Conservation (phyloP, 805 yeast genomes). For the Barnettozyma populi region DNA sequence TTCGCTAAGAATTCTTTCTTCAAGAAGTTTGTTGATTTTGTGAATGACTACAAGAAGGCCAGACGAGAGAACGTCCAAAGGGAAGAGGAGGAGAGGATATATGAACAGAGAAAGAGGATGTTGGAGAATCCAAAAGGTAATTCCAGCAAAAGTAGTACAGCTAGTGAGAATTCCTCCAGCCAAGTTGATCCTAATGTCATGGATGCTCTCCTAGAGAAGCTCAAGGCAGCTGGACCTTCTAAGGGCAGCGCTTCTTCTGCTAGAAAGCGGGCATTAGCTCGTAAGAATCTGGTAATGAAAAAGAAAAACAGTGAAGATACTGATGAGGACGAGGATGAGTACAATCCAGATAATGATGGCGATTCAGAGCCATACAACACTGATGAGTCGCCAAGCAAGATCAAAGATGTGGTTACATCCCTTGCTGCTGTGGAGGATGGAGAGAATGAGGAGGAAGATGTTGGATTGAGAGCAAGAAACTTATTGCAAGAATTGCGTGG, state of each 20-base stretch:
- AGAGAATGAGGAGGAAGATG: conserved; percentile 32
- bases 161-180: neutral
- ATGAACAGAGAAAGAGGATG: conserved; percentile 67
- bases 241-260: conserved; percentile 77
- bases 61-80: conserved; percentile 68
- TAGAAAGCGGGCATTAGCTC: conserved; percentile 70
- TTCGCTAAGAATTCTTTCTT: conserved; percentile 67
- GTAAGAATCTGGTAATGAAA: conserved; percentile 50
- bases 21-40: conserved; percentile 72
- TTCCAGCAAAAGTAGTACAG: conserved; percentile 13
- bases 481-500: conserved; percentile 55
- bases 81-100: conserved; percentile 76
- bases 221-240: conserved; percentile 71
- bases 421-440: neutral
- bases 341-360: conserved; percentile 16
- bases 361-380: conserved; percentile 1
- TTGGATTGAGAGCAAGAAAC: conserved; percentile 56
- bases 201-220: conserved; percentile 79
- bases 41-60: conserved; percentile 73
- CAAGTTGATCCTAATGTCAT: conserved; percentile 41
- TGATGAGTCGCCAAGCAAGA: conserved; percentile 14
- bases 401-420: conserved; percentile 4
- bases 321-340: conserved; percentile 9
- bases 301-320: conserved; percentile 22
- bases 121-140: conserved; percentile 25